phyloP scores from a whole-genome alignment of 768 basidiomycete species.

The Pholiota conissans region DNA sequence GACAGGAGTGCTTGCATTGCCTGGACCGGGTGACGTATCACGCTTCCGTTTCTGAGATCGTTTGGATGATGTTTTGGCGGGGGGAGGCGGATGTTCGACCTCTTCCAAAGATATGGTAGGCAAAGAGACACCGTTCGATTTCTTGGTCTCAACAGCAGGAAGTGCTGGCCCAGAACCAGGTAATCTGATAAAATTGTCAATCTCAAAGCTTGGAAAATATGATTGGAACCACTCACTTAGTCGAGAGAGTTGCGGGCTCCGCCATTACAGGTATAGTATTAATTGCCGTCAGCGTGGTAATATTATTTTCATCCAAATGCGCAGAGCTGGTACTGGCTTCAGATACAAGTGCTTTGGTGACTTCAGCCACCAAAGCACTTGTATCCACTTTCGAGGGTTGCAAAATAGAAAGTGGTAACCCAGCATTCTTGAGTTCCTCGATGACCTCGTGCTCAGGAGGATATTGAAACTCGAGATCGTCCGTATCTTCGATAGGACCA shows the following conservation, averaged over 20 bases:
- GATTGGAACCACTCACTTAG: neutral
- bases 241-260: neutral
- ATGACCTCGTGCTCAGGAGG: slow-evolving; percentile 14
- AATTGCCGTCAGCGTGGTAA: neutral
- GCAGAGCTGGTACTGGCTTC: neutral
- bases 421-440: neutral
- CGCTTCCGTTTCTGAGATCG: slow-evolving; percentile 18
- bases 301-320: neutral
- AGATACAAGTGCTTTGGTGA: no score
- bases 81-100: neutral
- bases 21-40: slow-evolving; percentile 6
- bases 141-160: neutral
- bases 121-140: neutral
- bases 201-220: neutral
- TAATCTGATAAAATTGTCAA: neutral
- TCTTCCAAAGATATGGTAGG: neutral
- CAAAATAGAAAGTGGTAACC: neutral
- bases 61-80: slow-evolving; percentile 4
- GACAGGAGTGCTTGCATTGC: neutral
- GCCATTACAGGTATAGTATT: no score
- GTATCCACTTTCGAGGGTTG: neutral
- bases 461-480: slow-evolving; percentile 22
- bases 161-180: neutral
- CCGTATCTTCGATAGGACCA: slow-evolving; percentile 11
- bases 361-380: neutral